Percentiles rank a stretch among this genome's conserved stretches.
Evolutionary conservation across 331 rosid species (phyloP).

Genomic region (Malus hybrid): DNA sequence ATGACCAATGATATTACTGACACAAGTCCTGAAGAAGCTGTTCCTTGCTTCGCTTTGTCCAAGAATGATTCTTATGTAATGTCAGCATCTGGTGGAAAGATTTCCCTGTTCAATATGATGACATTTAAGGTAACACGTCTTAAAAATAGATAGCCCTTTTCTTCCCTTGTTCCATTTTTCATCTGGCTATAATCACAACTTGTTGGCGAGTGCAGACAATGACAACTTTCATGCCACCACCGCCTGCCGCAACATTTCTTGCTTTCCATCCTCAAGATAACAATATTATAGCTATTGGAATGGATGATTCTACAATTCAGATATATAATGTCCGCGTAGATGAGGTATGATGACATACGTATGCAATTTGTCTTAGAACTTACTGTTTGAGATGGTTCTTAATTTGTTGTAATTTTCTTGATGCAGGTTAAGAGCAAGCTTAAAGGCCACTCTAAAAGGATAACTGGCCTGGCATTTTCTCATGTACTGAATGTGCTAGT

Average conservation of each 20-base stretch:
- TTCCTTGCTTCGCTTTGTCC: constrained; percentile 83
- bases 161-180: neutral
- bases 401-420: constrained; percentile 19
- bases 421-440: constrained; percentile 94
- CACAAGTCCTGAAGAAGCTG: constrained; percentile 72
- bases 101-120: constrained; percentile 87
- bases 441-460: constrained; percentile 92
- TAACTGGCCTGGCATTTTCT: constrained; percentile 96
- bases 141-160: neutral
- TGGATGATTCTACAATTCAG: constrained; percentile 87
- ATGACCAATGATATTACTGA: constrained; percentile 79
- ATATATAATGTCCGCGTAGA: constrained; percentile 85
- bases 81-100: constrained; percentile 96
- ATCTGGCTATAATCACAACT: constrained; percentile 13
- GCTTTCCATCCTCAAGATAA: constrained; percentile 94
- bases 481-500: constrained; percentile 74
- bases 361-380: neutral
- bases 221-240: constrained; percentile 95
- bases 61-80: constrained; percentile 87
- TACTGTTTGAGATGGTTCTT: constrained; percentile 13
- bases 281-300: constrained; percentile 85
- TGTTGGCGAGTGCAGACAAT: constrained; percentile 57
- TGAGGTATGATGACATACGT: constrained; percentile 44
- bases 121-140: constrained; percentile 65
- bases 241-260: constrained; percentile 88